Evolutionary conservation across 2,329 filamentous ascomycete species (phyloP), one percentile per base, ranked within the genome.

Genomic region (Botrytis fragariae): DNA sequence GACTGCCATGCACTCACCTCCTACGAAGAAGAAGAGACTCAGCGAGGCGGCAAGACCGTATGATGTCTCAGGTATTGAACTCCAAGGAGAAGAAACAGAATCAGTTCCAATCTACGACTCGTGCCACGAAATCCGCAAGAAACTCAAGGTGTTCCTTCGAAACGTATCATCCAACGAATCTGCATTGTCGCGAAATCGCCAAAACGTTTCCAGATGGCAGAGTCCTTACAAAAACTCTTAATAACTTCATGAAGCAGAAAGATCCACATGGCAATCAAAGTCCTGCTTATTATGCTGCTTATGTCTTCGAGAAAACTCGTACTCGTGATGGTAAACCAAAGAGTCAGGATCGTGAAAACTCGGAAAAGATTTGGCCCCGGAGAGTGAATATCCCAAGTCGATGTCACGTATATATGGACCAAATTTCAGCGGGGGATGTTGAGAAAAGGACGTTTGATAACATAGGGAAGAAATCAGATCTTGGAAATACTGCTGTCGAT

Each of bases 221-320:
- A 54, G 7, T 57, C 14, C n/a, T 57, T 29, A 29, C n/a, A 9
- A 32, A 57, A 57, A 9, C n/a, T 18, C 51, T 29, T 16, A 18
- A 57, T 4, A 57, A 29, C 32, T 18, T 32, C 14, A 18, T 18
- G n/a, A 57, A 29, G n/a, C 51, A 57, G n/a, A 57, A 57, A 32
- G 14, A 4, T 57, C 12, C n/a, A 18, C n/a, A 57, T 32, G n/a
- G 14, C 3, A 32, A 57, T 6, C 25, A 54, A 12, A 86, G 82
- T 70, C 76, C 77, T 14, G 81, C 86, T 1, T 90, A 85, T 77
- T 89, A 90, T 76, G 84, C 84, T 4, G 83, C 82, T 0, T 90
- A 89, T 77, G 84, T 88, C 35, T 90, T 90, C 76, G 87, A 90
- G 81, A 90, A 90, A 82, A 75, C 86, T 76, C 81, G 87, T 22